Evolutionary conservation across 1,284 basidiomycete species (phyloP), one percentile per base, ranked within the genome.

Genomic region (Apiotrichum domesticum): DNA sequence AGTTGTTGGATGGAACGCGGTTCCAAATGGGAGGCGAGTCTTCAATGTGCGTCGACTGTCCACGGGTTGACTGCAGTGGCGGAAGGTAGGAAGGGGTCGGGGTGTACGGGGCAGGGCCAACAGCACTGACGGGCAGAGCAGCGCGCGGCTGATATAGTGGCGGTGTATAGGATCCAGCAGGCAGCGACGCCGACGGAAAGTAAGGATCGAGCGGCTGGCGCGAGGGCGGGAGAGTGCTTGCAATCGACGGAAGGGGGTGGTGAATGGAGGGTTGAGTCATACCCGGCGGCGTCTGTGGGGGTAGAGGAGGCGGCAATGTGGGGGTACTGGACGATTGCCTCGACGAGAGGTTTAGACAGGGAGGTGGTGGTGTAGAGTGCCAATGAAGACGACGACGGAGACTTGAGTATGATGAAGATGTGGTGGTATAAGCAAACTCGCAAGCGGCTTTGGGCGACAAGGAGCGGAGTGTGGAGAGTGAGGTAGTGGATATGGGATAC

Each of bases 171-270:
- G 37, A 58, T 32, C 13, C n/a, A 35, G 45, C n/a, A n/a, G 48
- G 37, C 14, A 39, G 47, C n/a, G 52, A 44, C 21, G 43, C 32
- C 13, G 47, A 35, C 6, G 47, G 47, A 21, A 32, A 37, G 10
- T 6, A 10, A 14, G 35, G 34, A 3, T 49, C 47, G 14, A 49
- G 47, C 47, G 7, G 46, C 46, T 47, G 46, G 34, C 46, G 46
- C 15, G 47, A 10, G 15, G 15, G n/a, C n/a, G 47, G 47, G 3
- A 49, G 35, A n/a, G 47, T 37, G 47, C 47, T 49, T 41, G 49
- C 15, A 29, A 50, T 29, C 54, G 50, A 29, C 41, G 51, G 58
- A 41, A 54, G 55, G 50, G 42, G 57, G 50, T 50, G 54, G 50
- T n/a, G 56, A 51, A 46, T 46, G 13, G 44, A 41, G 35, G 48